Evolutionary conservation across 1,284 basidiomycete genomes (phyloP), one percentile per base, ranked within the genome.

Genomic region (Schizophyllum amplum): DNA sequence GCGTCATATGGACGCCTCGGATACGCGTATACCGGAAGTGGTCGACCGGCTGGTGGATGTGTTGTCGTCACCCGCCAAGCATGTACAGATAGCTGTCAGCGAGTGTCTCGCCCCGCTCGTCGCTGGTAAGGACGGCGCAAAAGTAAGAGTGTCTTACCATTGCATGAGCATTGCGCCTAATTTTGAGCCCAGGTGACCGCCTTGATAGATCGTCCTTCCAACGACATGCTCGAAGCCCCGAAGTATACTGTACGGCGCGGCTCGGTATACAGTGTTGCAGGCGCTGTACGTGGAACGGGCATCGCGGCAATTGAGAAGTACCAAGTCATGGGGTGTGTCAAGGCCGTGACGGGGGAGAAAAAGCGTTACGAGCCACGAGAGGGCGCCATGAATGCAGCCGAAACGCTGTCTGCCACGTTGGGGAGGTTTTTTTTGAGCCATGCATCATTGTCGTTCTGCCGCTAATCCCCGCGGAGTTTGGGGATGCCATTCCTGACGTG

Each of bases 31-130:
- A 51, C 87, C 90, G 0, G 71, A 75, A n/a, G 92, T 98, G 60
- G 88, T 98, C 7, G 87, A 94, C 61, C 80, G 94, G n/a, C 78
- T 99, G 21, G 83, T 97, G 5, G 90, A 92, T 23, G 93, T 96
- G 0, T 78, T 99, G 61, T 90, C 90, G 72, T 99, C 95, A 0
- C 97, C 97, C 0, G 87, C 94, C 0, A 97, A 99, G 70, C 87
- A 96, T 64, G 97, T 99, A 0, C 96, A 99, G 69, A 88, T 93
- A 55, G 96, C 97, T 0, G 94, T 99, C 0, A 92, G 95, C 0
- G 97, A 98, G 60, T 94, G 92, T 75, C 77, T 99, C 7, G 88
- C 93, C 0, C 93, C 94, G 1, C 79, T 99, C 5, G 90, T 96
- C 47, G 81, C 80, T 47, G 74, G 86, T 48, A 89, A 92, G 77